Base-by-base conservation (phyloP, 257 asterid genomes). In the Oldenlandia corymbosa region DNA sequence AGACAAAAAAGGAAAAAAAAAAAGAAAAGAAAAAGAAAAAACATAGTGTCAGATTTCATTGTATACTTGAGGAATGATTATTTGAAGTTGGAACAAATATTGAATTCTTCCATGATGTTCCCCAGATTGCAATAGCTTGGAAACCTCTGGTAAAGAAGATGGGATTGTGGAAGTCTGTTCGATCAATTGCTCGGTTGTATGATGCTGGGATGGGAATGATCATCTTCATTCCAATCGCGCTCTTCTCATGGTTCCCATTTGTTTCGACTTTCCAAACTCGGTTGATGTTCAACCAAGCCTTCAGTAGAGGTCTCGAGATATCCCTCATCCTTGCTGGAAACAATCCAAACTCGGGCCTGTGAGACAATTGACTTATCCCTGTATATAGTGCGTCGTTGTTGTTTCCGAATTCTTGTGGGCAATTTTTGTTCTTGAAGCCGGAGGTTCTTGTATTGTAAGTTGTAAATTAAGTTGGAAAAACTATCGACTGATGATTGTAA, bases 201-300 rank as follows among this genome's bases (percentile, higher is more conserved):
- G 99, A 92, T 69, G 99, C 99, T 64, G 80, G 82, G 47, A 81
- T 89, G 91, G 97, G 99, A 20, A 84, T 92, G 73, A 47, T 89
- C 16, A 83, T 92, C 24, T 89, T 92, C 84, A 76, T 92, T 67
- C 99, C 99, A 0, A 70, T 92, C 30, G 97, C 99, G 5, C 67
- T 92, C 9, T 84, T 76, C 42, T 92, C 99, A 5, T 92, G 97
- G 99, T 92, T 92, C 80, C 99, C 99, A 3, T 92, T 92, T 45
- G 80, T 84, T 53, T 92, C 99, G 23, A 92, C 99, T 0, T 92
- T 89, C 81, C 99, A 92, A 75, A 89, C 99, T 67, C 85, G 99
- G 64, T 95, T 92, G 47, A 92, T 92, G 99, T 92, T 80, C 84
- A 92, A 92, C 84, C 97, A 89, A 81, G 99, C 99, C 3, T 92